These are phyloP conservation scores for Hygrocybe coccinea DNA, from an alignment of 768 basidiomycete species.

Conservation along the genomic window DNA sequence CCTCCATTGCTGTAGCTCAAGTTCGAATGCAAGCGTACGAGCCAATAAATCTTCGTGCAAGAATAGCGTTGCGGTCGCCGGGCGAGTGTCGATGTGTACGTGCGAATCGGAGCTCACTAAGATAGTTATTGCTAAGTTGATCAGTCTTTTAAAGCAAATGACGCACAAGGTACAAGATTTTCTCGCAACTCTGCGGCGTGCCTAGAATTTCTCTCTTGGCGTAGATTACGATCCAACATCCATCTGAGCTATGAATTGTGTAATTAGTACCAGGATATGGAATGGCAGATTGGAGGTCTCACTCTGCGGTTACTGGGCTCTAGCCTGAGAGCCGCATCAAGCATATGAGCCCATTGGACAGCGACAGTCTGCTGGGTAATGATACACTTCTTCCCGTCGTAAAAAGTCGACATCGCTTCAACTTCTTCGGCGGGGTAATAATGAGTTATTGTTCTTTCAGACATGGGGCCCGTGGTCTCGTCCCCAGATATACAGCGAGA, in stretches of 20 bases:
- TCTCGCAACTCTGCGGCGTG: slow-evolving; percentile 10
- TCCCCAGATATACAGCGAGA: too few relatives aligned
- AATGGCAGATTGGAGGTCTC: slow-evolving; percentile 3
- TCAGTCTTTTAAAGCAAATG: background rate
- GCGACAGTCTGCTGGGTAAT: background rate
- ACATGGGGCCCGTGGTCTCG: too few relatives aligned
- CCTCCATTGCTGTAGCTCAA: slow-evolving; percentile 4
- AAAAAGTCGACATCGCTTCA: background rate
- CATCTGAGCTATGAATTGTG: slow-evolving; percentile 5
- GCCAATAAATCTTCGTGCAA: slow-evolving; percentile 13
- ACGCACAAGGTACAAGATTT: slow-evolving; percentile 10
- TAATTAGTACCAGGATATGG: slow-evolving; percentile 4
- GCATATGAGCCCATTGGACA: slow-evolving; percentile 7
- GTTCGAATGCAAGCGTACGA: slow-evolving; percentile 10
- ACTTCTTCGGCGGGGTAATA: slow-evolving; percentile 3
- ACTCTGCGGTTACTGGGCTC: background rate
- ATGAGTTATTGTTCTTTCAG: background rate
- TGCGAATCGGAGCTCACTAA: background rate
- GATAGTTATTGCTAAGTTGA: background rate
- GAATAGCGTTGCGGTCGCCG: slow-evolving; percentile 7
- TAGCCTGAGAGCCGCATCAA: slow-evolving; percentile 6
- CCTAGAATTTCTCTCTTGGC: slow-evolving; percentile 6
- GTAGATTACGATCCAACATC: slow-evolving; percentile 8
- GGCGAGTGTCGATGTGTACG: background rate
- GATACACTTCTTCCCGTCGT: slow-evolving; percentile 8